Base-by-base conservation (phyloP, 225 moss, liverwort and hornwort genomes). In the Bryoerythrophyllum caledonicum region DNA sequence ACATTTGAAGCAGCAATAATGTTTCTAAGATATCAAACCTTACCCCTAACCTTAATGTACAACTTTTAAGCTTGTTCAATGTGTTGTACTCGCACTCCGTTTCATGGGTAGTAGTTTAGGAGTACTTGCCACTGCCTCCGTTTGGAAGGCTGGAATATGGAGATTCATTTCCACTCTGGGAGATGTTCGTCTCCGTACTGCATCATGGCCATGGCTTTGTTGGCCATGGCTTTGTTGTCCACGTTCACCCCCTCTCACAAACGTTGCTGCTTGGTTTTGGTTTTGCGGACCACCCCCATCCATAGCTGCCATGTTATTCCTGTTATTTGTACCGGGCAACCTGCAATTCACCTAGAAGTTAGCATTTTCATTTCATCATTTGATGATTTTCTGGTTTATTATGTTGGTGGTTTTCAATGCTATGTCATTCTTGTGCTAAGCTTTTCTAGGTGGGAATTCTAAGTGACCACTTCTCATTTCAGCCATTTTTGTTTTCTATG, bases 81-180 rank as follows among this genome's bases (percentile, higher is more conserved):
- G 19, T 1, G 65, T 26, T 14, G 82, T 78, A 3, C 54, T 55
- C 0, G 0, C 38, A 30, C 82, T 82, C 14, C 78, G 64, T 32
- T 59, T 63, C 69, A 78, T 49, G 11, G 73, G 28, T 21, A 55
- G 23, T 37, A 46, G 17, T 28, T 6, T 17, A 1, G 54, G 63
- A 20, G 32, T 6, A 24, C 2, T 30, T 10, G 64, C 3, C 0
- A 0, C 10, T 20, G 0, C 62, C n/a, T 43, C 67, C 3, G 25
- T 46, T 23, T 78, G 78, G 25, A 59, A 74, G 0, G 78, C 64
- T 0, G 78, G 78, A 1, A 70, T 70, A 41, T 8, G 1, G 16
- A 70, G 82, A 16, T 65, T 65, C 70, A 65, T 43, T 0, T 51
- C 1, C 2, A 8, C 21, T 1, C 28, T 15, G 0, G 78, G 74